Conservation (phyloP, 805 yeast species). For the Kodamaea sagamina region DNA sequence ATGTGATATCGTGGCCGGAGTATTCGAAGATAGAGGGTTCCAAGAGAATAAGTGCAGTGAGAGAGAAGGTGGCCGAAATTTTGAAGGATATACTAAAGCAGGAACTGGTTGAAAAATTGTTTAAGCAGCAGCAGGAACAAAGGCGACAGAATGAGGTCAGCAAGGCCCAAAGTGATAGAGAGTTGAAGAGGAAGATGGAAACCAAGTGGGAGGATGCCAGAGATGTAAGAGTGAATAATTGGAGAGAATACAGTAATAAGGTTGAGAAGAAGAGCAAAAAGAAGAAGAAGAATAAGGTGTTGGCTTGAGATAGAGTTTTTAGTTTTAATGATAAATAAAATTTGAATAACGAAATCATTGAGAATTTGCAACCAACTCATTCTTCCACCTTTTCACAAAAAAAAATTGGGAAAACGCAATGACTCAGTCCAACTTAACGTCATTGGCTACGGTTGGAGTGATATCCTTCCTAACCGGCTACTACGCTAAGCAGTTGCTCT, state of each 20-base stretch:
- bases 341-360: no score
- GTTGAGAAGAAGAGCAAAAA: constrained; percentile 48
- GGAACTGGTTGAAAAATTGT: constrained; percentile 28
- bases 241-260: constrained; percentile 54
- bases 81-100: constrained; percentile 40
- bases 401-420: no score
- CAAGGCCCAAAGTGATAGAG: constrained; percentile 41
- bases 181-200: constrained; percentile 43
- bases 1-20: constrained; percentile 16
- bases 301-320: constrained; percentile 27
- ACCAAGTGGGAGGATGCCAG: constrained; percentile 62
- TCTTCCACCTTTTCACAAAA: no score
- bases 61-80: constrained; percentile 45
- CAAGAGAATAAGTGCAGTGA: constrained; percentile 6
- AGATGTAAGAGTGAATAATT: constrained; percentile 56
- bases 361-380: not conserved
- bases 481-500: constrained; percentile 26
- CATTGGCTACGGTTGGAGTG: constrained; percentile 34
- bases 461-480: constrained; percentile 41
- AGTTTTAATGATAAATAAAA: not conserved
- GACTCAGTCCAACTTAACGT: constrained; percentile 17
- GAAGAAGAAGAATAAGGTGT: constrained; percentile 36
- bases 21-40: constrained; percentile 7
- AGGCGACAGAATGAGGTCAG: constrained; percentile 28
- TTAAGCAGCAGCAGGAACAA: constrained; percentile 31